Evolutionary conservation across 2,329 filamentous ascomycete genomes (phyloP), one percentile per base, ranked within the genome.

Genomic region (Boeremia exigua): DNA sequence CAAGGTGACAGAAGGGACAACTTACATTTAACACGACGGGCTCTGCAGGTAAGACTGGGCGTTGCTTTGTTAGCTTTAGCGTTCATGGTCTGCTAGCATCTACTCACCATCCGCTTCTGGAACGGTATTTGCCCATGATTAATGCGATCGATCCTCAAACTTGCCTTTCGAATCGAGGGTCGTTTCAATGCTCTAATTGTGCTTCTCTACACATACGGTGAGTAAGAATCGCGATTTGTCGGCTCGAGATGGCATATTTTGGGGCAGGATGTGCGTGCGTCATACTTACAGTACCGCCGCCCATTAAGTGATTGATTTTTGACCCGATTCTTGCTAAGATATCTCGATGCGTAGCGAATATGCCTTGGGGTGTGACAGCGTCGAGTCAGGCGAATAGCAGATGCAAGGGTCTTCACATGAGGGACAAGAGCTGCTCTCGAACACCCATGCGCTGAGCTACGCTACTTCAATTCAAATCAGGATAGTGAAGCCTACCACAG

Each of bases 21-120:
- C 66, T 53, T 32, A 69, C 70, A 73, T 46, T 73, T 72, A 14
- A 73, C 70, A 32, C 70, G 69, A 34, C 70, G 69, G 19, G 62
- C 56, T 52, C 70, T 61, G 52, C 70, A 73, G 12, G 69, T 72
- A 33, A 69, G 53, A 48, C 70, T 73, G 17, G 43, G 30, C 19
- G 36, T 10, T 23, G 15, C 37, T 25, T 56, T 37, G 63, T 45
- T 36, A 46, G 40, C 30, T 27, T 45, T 23, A 17, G 47, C 15
- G 32, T 28, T 17, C 10, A 45, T 15, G 29, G 17, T 25, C 14
- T 36, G 33, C 17, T 14, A n/a, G n/a, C 15, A 28, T 36, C 23
- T 40, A 65, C 68, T 62, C 32, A 73, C 70, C 70, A 73, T 42
- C 70, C 70, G 48, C 61, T 69, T 50, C 61, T 68, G 33, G 70